These are phyloP conservation scores for Xylariaceae sp. DNA, from an alignment of 2,329 filamentous ascomycete species.

Conservation along the genomic window DNA sequence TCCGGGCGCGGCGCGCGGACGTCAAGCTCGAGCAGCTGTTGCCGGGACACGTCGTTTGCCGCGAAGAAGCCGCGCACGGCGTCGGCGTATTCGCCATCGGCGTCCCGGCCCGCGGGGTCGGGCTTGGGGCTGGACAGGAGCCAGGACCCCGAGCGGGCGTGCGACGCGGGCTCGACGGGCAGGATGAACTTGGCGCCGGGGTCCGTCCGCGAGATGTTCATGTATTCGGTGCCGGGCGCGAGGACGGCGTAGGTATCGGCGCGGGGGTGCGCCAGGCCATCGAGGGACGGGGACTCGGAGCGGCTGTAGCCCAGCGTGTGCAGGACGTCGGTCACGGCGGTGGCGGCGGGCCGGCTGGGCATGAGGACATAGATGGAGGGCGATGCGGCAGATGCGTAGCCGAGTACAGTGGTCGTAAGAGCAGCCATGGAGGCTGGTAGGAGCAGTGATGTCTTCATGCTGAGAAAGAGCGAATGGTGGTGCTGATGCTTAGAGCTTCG, in stretches of 20 bases:
- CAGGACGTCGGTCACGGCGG: conserved; percentile 16
- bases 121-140: conserved; percentile 1
- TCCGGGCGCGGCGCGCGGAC: conserved; percentile 12
- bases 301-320: conserved; percentile 19
- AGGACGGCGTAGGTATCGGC: conserved; percentile 17
- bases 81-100: neutral
- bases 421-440: conserved; percentile 11
- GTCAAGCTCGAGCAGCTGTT: conserved; percentile 18
- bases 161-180: conserved; percentile 5
- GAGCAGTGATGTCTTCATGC: conserved; percentile 9
- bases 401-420: conserved; percentile 1
- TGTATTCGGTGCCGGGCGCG: conserved; percentile 10
- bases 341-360: conserved; percentile 13
- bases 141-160: conserved; percentile 1
- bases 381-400: conserved; percentile 3
- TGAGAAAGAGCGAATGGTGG: neutral
- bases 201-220: conserved; percentile 12
- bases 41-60: conserved; percentile 2
- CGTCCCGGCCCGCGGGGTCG: neutral
- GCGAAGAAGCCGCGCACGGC: conserved; percentile 13
- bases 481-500: too few relatives aligned
- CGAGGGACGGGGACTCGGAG: conserved; percentile 1
- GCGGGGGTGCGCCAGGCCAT: neutral
- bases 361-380: conserved; percentile 20
- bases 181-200: conserved; percentile 22